These are phyloP conservation scores for Ophiostoma novo-ulmi DNA, from an alignment of 2,329 filamentous ascomycete genomes.

Conservation along the genomic window DNA sequence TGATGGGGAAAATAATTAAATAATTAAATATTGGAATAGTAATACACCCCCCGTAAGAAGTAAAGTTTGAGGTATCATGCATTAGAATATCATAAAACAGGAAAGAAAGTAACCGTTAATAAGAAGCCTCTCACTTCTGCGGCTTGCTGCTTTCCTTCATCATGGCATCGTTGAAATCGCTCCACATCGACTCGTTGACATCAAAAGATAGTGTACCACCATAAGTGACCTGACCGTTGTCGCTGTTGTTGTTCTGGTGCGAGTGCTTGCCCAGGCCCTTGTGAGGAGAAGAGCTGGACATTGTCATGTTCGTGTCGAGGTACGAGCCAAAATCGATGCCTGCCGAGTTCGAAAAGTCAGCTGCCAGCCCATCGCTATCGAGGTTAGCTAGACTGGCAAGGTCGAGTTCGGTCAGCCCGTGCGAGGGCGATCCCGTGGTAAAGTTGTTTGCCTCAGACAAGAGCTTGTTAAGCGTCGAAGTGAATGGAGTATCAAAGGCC, in stretches of 20 bases:
- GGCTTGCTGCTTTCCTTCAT: conserved; percentile 14
- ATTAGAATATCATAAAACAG: background rate
- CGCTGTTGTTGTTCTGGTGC: background rate
- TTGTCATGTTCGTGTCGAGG: conserved; percentile 43
- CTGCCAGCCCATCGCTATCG: conserved; percentile 34
- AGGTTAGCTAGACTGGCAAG: conserved; percentile 39
- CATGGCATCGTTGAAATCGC: conserved; percentile 26
- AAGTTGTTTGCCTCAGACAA: conserved; percentile 53
- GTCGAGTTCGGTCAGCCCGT: conserved; percentile 42
- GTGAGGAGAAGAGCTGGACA: conserved; percentile 47
- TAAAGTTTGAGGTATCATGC: background rate
- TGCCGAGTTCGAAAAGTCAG: conserved; percentile 6
- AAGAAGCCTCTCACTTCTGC: conserved; percentile 9
- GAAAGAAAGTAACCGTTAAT: background rate
- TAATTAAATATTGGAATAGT: background rate
- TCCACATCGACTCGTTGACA: conserved; percentile 29
- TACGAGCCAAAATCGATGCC: conserved; percentile 46
- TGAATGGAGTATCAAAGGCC: conserved; percentile 52
- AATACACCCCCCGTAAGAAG: background rate
- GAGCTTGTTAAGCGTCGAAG: conserved; percentile 54
- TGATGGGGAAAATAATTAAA: background rate
- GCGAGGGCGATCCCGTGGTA: conserved; percentile 37
- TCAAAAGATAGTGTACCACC: conserved; percentile 28
- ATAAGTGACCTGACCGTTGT: conserved; percentile 26
- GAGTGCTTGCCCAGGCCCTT: conserved; percentile 13